A percentile compares a stretch with the other conserved stretches of the same genome.
Evolutionary conservation across 1,284 basidiomycete species (phyloP).

Genomic region (Boletus smithii): DNA sequence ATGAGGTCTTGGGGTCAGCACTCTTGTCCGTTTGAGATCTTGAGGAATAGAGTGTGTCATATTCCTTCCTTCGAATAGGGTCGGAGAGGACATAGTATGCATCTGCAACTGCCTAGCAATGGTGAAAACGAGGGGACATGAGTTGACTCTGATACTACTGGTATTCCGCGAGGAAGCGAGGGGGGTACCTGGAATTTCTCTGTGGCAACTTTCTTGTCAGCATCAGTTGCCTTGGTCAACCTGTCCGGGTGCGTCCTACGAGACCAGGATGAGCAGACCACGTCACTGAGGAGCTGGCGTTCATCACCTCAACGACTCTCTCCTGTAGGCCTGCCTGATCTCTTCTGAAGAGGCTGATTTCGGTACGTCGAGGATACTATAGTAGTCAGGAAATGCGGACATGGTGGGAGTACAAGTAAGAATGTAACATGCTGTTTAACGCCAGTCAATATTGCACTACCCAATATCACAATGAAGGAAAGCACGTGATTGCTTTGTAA

Average conservation of each 20-base stretch:
- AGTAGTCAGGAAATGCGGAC: conserved; percentile 76
- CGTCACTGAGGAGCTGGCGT: conserved; percentile 4
- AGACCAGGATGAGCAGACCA: conserved; percentile 13
- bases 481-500: no score
- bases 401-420: conserved; percentile 32
- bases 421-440: conserved; percentile 12
- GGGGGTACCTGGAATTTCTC: conserved; percentile 75
- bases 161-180: neutral
- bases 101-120: conserved; percentile 78
- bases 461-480: neutral
- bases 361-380: conserved; percentile 57
- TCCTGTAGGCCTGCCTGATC: conserved; percentile 80
- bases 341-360: conserved; percentile 67
- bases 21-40: conserved; percentile 49
- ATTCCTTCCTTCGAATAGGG: conserved; percentile 72
- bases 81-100: conserved; percentile 96
- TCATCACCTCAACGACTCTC: conserved; percentile 63
- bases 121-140: neutral
- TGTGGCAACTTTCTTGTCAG: conserved; percentile 72
- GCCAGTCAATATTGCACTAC: conserved; percentile 1
- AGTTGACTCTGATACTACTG: neutral
- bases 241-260: conserved; percentile 86
- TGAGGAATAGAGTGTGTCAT: conserved; percentile 67
- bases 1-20: conserved; percentile 62
- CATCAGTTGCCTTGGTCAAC: conserved; percentile 68